These are phyloP conservation scores for Nicotiana obtusifolia DNA, from an alignment of 257 asterid species.

Conservation along the genomic window DNA sequence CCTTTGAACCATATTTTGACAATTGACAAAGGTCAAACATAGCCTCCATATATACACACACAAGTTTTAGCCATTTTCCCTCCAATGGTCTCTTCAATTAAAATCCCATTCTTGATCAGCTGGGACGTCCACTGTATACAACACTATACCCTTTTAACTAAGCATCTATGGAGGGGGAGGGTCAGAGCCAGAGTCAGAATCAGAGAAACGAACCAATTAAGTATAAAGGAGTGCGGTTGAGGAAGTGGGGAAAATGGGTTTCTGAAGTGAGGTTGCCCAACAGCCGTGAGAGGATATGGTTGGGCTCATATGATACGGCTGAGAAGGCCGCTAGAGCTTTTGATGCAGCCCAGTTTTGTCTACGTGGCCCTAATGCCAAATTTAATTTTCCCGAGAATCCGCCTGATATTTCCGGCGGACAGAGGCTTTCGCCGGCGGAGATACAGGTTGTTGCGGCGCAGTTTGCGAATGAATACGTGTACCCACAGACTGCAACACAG, in stretches of 20 bases:
- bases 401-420: constrained; percentile 8
- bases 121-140: neutral
- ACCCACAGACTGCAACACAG: neutral
- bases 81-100: neutral
- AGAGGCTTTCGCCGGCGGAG: constrained; percentile 6
- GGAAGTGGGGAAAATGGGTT: constrained; percentile 26
- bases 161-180: neutral
- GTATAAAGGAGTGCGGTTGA: constrained; percentile 21
- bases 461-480: neutral
- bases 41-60: neutral
- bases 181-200: neutral
- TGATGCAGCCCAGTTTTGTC: constrained; percentile 22
- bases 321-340: constrained; percentile 26
- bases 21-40: neutral
- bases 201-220: neutral
- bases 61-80: neutral
- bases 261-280: constrained; percentile 21
- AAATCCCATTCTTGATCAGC: neutral
- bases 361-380: constrained; percentile 19
- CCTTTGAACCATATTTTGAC: neutral
- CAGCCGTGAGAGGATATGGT: constrained; percentile 23
- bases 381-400: constrained; percentile 19
- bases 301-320: constrained; percentile 15
- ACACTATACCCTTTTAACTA: neutral
- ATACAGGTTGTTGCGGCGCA: constrained; percentile 18